phyloP scores from a whole-genome alignment of 1,284 basidiomycete species.

The Flammula alnicola region DNA sequence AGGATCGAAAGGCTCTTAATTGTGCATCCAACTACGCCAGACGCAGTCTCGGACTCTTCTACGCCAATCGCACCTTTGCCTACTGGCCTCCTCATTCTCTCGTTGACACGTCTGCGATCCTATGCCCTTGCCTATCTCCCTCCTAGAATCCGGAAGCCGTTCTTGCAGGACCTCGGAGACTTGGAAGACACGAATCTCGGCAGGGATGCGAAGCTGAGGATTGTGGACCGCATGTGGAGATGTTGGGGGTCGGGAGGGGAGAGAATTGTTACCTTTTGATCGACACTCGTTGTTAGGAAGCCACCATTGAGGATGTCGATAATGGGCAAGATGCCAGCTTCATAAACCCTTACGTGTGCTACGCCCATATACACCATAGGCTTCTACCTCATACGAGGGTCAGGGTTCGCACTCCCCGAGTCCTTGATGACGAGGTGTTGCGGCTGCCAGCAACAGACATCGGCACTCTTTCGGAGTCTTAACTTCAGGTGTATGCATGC shows the following conservation, averaged over 20 bases:
- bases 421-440: too few species aligned
- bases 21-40: constrained; percentile 39
- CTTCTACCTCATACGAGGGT: too few species aligned
- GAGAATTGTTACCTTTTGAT: constrained; percentile 11
- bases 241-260: constrained; percentile 72
- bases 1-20: constrained; percentile 77
- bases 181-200: constrained; percentile 77
- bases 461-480: too few species aligned
- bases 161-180: constrained; percentile 86
- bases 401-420: too few species aligned
- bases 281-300: too few species aligned
- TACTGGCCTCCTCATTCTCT: constrained; percentile 75
- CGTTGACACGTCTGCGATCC: constrained; percentile 67
- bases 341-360: too few species aligned
- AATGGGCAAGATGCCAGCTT: too few species aligned
- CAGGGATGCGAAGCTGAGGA: constrained; percentile 71
- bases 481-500: too few species aligned
- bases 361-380: too few species aligned
- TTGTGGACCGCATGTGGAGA: constrained; percentile 91
- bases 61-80: constrained; percentile 56
- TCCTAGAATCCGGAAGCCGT: constrained; percentile 61
- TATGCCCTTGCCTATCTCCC: constrained; percentile 58
- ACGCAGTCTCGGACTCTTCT: neutral
- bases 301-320: too few species aligned
- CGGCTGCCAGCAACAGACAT: too few species aligned